Percentiles rank a stretch among this genome's conserved stretches.
These are phyloP conservation scores for Apium graveolens DNA, from an alignment of 129 eudicot genomes.

Conservation along the genomic window DNA sequence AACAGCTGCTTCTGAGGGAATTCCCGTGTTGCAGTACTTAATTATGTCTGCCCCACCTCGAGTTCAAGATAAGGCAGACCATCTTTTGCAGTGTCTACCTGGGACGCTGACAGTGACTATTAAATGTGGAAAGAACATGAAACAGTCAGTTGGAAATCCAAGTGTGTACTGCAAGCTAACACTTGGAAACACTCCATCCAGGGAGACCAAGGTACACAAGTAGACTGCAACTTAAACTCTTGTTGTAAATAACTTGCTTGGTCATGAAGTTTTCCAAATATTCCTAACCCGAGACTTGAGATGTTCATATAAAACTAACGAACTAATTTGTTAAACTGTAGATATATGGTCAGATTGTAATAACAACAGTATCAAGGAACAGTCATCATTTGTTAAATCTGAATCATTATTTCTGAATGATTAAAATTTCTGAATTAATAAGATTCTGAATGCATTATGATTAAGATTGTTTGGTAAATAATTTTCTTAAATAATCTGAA, in stretches of 20 bases:
- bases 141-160: constrained; percentile 92
- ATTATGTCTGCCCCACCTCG: constrained; percentile 98
- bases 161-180: constrained; percentile 96
- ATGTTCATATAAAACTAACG: neutral
- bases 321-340: neutral
- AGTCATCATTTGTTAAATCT: neutral
- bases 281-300: neutral
- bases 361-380: neutral
- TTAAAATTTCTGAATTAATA: too few species aligned
- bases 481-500: too few species aligned
- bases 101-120: constrained; percentile 88
- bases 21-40: constrained; percentile 86
- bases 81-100: constrained; percentile 89
- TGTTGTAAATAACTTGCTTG: neutral
- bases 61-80: constrained; percentile 94
- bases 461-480: too few species aligned
- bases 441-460: too few species aligned
- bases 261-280: neutral
- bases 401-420: too few species aligned
- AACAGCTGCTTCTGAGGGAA: constrained; percentile 97
- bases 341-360: neutral
- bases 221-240: neutral
- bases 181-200: constrained; percentile 85
- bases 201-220: constrained; percentile 67
- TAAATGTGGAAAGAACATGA: constrained; percentile 95